Percentiles rank a stretch among this genome's conserved stretches.
These are phyloP conservation scores for Crotalaria pallida DNA, from an alignment of 306 rosid genomes.

Conservation along the genomic window DNA sequence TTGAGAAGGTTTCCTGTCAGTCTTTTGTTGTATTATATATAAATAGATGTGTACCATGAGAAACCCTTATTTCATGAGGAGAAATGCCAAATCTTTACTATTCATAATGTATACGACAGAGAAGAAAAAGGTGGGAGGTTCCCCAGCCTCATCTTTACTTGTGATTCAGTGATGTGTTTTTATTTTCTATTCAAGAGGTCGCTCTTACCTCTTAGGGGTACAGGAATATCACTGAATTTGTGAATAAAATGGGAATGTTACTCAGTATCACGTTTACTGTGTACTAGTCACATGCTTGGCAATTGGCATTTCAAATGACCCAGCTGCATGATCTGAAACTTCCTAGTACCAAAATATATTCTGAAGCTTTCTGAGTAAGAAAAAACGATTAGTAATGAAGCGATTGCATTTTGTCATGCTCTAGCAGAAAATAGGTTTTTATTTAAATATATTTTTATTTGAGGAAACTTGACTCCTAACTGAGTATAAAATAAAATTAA, in stretches of 20 bases:
- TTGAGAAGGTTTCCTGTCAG: conserved; percentile 21
- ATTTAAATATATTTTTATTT: background rate
- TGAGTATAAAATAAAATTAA: background rate
- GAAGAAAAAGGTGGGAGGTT: background rate
- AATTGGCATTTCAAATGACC: background rate
- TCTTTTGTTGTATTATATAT: conserved; percentile 42
- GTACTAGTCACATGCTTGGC: no score
- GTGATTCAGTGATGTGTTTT: background rate
- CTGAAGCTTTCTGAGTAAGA: background rate
- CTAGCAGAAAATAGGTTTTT: background rate
- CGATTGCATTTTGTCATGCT: background rate
- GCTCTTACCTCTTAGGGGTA: no score
- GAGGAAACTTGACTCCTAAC: background rate
- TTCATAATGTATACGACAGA: conserved; percentile 19
- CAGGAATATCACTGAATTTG: background rate
- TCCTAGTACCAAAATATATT: background rate
- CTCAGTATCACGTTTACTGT: no score
- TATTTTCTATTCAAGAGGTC: conserved; percentile 8
- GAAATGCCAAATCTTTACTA: conserved; percentile 18
- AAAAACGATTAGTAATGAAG: background rate
- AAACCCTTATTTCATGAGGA: conserved; percentile 17
- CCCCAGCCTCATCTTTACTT: background rate
- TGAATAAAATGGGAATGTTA: background rate
- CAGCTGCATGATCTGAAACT: background rate
- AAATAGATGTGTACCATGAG: conserved; percentile 19